Base-by-base conservation (phyloP, 1,284 basidiomycete genomes). In the Cutaneotrichosporon cyanovorans region DNA sequence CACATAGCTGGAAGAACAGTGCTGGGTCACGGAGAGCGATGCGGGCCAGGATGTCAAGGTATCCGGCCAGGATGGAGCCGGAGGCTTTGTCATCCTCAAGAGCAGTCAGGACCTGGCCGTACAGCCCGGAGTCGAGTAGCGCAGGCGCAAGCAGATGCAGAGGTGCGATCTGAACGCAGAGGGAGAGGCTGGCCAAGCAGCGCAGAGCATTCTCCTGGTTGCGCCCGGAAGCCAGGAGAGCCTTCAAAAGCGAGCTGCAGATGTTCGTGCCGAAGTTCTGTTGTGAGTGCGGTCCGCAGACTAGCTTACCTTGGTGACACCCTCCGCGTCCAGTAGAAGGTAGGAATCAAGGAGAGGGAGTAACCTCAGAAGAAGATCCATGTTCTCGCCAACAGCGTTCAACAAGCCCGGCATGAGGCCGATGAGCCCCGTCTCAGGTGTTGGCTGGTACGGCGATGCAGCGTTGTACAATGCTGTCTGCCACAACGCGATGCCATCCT, bases 401-500 rank as follows among this genome's bases (percentile, higher is more conserved):
- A 89, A 66, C 3, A 81, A 77, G 18, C 78, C 69, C 15, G 86
- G 85, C 42, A 88, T 77, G 6, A 92, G 73, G 28, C 83, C 79
- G 28, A 83, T 71, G 12, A 91, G 76, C 21, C 77, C 63, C 0
- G 59, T 63, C 38, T 67, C 63, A 6, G 46, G 50, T 5, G 63
- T 54, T 0, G 67, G 63, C 44, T 78, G 11, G 77, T 76, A 41
- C 3, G 87, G 69, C 2, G 78, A 76, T 2, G 75, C 68, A 0
- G 84, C 78, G 60, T 89, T 86, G 43, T 81, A 78, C 21, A 92
- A 71, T 2, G 84, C 79, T 16, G 80, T 75, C 42, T 79, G 75
- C 89, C 88, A 92, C 31, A 93, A 75, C 22, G 74, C 74, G 22
- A 90, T 65, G 0, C 79, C 85, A 65, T 92, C 87, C 48, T 82